phyloP scores from a whole-genome alignment of 2,329 filamentous ascomycete genomes.

The Rhynchosporium graminicola region DNA sequence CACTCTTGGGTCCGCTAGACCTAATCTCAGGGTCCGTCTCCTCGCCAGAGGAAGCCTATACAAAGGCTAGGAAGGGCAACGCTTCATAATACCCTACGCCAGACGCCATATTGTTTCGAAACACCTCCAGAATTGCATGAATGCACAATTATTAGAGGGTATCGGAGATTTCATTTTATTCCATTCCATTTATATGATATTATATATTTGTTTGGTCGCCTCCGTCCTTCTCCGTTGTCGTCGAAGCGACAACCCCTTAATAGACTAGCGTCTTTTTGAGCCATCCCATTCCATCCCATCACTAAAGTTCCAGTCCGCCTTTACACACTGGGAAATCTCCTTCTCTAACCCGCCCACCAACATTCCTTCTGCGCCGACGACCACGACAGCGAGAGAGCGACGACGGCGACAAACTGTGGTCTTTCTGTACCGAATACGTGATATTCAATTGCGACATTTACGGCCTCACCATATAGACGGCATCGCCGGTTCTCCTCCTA shows the following conservation, averaged over 20 bases:
- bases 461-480: slow-evolving; percentile 6
- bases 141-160: no score
- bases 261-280: no score
- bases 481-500: slow-evolving; percentile 6
- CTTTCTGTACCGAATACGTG: neutral
- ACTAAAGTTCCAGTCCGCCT: neutral
- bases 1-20: neutral
- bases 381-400: slow-evolving; percentile 5
- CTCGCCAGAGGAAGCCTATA: slow-evolving; percentile 7
- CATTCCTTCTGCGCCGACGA: neutral
- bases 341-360: neutral
- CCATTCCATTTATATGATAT: no score
- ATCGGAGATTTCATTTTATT: no score
- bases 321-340: neutral
- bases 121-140: neutral
- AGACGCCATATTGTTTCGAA: neutral
- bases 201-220: no score
- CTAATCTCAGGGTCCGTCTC: slow-evolving; percentile 1
- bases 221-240: no score
- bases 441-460: neutral
- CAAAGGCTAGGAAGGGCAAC: slow-evolving; percentile 4
- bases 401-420: slow-evolving; percentile 6
- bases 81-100: no score
- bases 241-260: no score
- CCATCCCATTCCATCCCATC: neutral